A percentile compares a stretch with the other conserved stretches of the same genome.
Evolutionary conservation across 768 basidiomycete genomes (phyloP).

Genomic region (Suillus subluteus): DNA sequence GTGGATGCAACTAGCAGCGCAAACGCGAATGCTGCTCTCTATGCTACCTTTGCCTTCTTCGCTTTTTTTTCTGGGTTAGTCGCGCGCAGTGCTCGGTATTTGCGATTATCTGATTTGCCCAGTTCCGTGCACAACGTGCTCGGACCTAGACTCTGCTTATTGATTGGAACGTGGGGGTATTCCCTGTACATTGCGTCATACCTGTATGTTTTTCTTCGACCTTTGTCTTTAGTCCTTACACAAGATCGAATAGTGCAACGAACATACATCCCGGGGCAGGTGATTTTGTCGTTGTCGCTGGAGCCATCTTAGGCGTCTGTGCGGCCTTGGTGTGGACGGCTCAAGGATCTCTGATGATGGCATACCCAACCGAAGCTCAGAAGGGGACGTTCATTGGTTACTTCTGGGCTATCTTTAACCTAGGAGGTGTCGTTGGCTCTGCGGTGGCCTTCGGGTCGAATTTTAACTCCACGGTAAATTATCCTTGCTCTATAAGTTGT

Average conservation of each 20-base stretch:
- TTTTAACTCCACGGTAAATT: slow-evolving; percentile 59
- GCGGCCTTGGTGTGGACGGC: slow-evolving; percentile 80
- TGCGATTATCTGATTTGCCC: neutral
- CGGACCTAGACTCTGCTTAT: slow-evolving; percentile 74
- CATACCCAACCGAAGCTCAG: slow-evolving; percentile 79
- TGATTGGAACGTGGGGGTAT: slow-evolving; percentile 77
- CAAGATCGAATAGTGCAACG: slow-evolving; percentile 48
- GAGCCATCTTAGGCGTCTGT: slow-evolving; percentile 74
- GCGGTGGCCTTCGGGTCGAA: slow-evolving; percentile 76
- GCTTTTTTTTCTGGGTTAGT: slow-evolving; percentile 76
- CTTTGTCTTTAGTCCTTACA: neutral
- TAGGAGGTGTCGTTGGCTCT: slow-evolving; percentile 80
- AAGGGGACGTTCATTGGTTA: slow-evolving; percentile 79
- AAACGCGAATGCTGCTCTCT: slow-evolving; percentile 71
- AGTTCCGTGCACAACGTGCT: slow-evolving; percentile 83
- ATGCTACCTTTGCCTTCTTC: slow-evolving; percentile 61
- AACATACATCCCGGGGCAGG: slow-evolving; percentile 69
- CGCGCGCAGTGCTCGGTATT: neutral
- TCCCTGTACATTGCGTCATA: slow-evolving; percentile 75
- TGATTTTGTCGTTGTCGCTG: slow-evolving; percentile 70
- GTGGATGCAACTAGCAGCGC: slow-evolving; percentile 65
- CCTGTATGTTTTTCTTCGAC: slow-evolving; percentile 50
- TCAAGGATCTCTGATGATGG: slow-evolving; percentile 83
- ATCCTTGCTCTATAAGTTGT: neutral
- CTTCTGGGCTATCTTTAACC: slow-evolving; percentile 86